Conservation (phyloP, 257 asterid species). For the Nicotiana obtusifolia region DNA sequence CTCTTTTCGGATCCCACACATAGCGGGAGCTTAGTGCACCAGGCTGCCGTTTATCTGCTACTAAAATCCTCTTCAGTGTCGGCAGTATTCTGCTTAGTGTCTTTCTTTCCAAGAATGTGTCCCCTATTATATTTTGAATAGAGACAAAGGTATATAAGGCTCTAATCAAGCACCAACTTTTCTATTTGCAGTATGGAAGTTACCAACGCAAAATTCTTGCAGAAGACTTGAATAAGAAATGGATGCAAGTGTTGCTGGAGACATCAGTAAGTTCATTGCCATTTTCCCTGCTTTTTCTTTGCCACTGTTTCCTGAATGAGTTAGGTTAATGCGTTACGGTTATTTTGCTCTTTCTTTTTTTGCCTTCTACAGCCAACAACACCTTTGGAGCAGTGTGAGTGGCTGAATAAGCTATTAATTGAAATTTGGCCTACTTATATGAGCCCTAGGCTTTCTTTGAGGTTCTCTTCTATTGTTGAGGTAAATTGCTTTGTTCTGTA, state of each 20-base stretch:
- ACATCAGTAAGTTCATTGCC: conserved; percentile 41
- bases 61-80: background rate
- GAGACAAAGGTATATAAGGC: background rate
- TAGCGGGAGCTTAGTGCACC: too few relatives aligned
- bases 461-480: conserved; percentile 83
- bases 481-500: conserved; percentile 34
- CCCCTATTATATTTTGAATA: background rate
- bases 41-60: too few relatives aligned
- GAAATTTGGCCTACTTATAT: conserved; percentile 78
- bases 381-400: conserved; percentile 94
- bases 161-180: background rate
- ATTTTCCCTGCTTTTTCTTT: conserved; percentile 7
- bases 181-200: conserved; percentile 62
- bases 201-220: conserved; percentile 51
- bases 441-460: conserved; percentile 74
- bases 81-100: background rate
- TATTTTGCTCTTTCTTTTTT: conserved; percentile 9
- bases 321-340: background rate
- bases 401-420: conserved; percentile 80
- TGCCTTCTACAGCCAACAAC: conserved; percentile 50
- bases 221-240: conserved; percentile 83
- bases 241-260: conserved; percentile 73
- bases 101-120: background rate
- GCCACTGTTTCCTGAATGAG: background rate
- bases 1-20: accelerated